These are phyloP conservation scores for Xylaria castorea DNA, from an alignment of 495 filamentous ascomycete genomes.

Conservation along the genomic window DNA sequence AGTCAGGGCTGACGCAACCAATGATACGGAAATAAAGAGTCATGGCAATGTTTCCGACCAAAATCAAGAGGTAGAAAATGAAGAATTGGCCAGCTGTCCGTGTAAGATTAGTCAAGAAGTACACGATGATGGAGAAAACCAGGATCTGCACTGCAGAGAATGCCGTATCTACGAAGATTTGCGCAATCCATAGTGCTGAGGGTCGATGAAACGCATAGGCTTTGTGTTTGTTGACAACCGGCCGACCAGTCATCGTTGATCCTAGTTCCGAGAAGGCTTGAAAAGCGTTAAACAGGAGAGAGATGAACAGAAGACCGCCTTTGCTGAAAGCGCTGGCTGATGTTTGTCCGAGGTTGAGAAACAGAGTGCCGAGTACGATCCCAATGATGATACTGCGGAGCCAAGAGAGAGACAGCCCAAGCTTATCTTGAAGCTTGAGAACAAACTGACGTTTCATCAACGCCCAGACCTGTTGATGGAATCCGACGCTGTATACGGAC, in stretches of 20 bases:
- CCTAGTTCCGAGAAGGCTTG: conserved; percentile 78
- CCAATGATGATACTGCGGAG: conserved; percentile 76
- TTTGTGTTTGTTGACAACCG: conserved; percentile 79
- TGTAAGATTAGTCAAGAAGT: conserved; percentile 77
- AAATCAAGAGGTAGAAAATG: conserved; percentile 74
- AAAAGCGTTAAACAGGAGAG: conserved; percentile 80
- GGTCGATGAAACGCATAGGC: conserved; percentile 81
- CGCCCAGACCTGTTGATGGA: conserved; percentile 80
- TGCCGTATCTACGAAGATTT: conserved; percentile 77
- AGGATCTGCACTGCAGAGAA: conserved; percentile 72
- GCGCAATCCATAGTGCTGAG: conserved; percentile 79
- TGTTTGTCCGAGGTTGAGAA: conserved; percentile 69
- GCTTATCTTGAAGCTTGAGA: conserved; percentile 85
- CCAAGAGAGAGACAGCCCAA: conserved; percentile 77
- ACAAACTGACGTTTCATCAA: conserved; percentile 82
- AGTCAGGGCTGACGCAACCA: conserved; percentile 79
- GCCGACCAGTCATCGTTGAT: conserved; percentile 72
- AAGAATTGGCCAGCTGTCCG: conserved; percentile 77
- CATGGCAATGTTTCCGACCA: conserved; percentile 76
- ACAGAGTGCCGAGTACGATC: conserved; percentile 79
- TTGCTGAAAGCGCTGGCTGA: conserved; percentile 77
- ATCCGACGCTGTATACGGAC: conserved; percentile 82
- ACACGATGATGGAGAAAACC: conserved; percentile 76
- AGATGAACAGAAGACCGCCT: conserved; percentile 77
- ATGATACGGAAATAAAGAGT: conserved; percentile 81